A percentile compares a stretch with the other conserved stretches of the same genome.
phyloP scores from a whole-genome alignment of 2,329 filamentous ascomycete species.

The Stagonosporopsis cucurbitacearum region DNA sequence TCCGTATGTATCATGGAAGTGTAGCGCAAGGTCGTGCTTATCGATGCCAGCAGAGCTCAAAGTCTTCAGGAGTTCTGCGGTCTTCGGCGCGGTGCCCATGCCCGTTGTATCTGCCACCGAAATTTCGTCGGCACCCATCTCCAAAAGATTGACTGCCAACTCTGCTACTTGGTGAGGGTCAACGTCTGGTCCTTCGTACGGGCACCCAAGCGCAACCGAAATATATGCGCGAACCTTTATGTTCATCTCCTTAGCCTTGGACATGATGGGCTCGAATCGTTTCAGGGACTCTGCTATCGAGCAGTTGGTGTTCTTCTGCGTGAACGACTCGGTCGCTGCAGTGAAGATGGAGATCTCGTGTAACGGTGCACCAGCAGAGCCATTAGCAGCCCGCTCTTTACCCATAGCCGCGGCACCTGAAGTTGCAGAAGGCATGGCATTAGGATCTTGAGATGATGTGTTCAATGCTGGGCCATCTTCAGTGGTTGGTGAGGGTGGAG shows the following conservation, averaged over 20 bases:
- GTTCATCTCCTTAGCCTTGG: conserved; percentile 67
- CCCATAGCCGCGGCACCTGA: conserved; percentile 46
- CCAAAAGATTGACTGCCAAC: conserved; percentile 70
- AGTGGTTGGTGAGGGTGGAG: conserved; percentile 46
- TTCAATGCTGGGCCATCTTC: conserved; percentile 50
- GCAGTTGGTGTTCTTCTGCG: conserved; percentile 82
- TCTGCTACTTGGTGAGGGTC: conserved; percentile 66
- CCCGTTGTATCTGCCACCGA: conserved; percentile 89
- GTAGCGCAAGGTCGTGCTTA: conserved; percentile 75
- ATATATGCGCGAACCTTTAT: conserved; percentile 80
- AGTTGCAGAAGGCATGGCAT: conserved; percentile 49
- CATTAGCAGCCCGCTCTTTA: conserved; percentile 11
- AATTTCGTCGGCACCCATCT: conserved; percentile 90
- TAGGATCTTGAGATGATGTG: conserved; percentile 53
- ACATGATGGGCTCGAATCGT: conserved; percentile 73
- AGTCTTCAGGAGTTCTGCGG: conserved; percentile 68
- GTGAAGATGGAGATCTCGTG: conserved; percentile 79
- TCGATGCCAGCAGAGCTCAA: conserved; percentile 71
- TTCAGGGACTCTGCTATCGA: conserved; percentile 75
- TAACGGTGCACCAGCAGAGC: conserved; percentile 23
- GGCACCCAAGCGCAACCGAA: conserved; percentile 75
- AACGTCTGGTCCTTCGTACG: conserved; percentile 71
- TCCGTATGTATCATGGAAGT: conserved; percentile 90
- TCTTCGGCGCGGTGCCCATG: conserved; percentile 81
- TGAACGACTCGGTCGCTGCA: conserved; percentile 81